Evolutionary conservation across 352 stramenopile genomes (phyloP), one percentile per base, ranked within the genome.

Genomic region (Globisporangium okanoganense): DNA sequence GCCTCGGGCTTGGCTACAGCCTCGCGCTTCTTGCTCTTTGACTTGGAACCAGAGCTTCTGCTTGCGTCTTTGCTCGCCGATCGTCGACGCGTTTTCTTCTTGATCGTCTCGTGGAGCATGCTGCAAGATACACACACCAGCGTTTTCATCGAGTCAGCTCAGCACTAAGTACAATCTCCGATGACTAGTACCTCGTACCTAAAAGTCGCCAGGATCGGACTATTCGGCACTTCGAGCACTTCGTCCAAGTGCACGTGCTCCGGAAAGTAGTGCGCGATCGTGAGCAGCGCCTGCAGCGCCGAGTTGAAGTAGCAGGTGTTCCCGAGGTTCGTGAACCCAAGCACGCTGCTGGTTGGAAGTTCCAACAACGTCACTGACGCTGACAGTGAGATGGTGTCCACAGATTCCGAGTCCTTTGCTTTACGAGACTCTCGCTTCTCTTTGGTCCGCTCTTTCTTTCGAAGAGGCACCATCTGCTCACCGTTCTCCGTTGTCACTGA

Each of bases 271-370:
- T 90, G 82, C 48, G 85, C 75, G 2, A 91, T 98, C 43, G 98
- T 94, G 6, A 88, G 82, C 25, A 99, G 73, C 56, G 87, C 93
- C 67, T 97, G 90, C 41, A 95, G 79, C 10, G 80, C 78, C 1
- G 90, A 82, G 58, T 97, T 97, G 64, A 97, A 96, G 66, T 97
- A 98, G 76, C 92, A 98, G 49, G 92, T 97, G 65, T 98, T 98
- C 55, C 92, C 92, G n/a, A 97, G 50, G 63, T 98, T 98, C 44
- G 76, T 88, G 59, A 92, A 85, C 0, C 83, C 83, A 20, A 88
- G 54, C 35, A 90, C 78, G 2, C 65, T 83, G 27, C 58, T 76
- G 13, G 68, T 40, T 20, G 55, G n/a, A 22, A 40, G 14, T 33
- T n/a, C n/a, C 6, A 6, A 33, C 6, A 3, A 3, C 13, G 13